A percentile compares a stretch with the other conserved stretches of the same genome.
Evolutionary conservation across 108 stramenopile species (phyloP).

Genomic region (Fistulifera pelliculosa): DNA sequence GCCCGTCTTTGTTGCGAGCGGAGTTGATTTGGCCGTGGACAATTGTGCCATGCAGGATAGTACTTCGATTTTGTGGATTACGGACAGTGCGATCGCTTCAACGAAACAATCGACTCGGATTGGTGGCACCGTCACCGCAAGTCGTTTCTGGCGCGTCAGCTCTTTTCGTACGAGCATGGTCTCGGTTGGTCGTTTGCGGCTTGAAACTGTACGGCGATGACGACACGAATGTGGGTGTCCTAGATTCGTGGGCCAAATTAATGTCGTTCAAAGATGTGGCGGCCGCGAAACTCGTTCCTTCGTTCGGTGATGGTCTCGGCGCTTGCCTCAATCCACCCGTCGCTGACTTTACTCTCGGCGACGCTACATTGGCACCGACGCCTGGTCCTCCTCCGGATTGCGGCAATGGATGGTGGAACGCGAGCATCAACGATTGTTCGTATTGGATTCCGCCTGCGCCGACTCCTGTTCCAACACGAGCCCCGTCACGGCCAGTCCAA

Average conservation of each 20-base stretch:
- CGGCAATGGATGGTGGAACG: constrained; percentile 76
- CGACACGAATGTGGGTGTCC: constrained; percentile 14
- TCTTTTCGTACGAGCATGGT: constrained; percentile 59
- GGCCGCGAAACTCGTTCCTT: constrained; percentile 46
- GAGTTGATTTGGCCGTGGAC: constrained; percentile 62
- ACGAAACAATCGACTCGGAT: constrained; percentile 47
- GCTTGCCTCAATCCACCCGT: constrained; percentile 64
- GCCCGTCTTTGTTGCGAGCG: constrained; percentile 41
- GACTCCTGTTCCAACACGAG: constrained; percentile 20
- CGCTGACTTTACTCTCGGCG: constrained; percentile 63
- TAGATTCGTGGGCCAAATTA: constrained; percentile 49
- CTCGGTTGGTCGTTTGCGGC: constrained; percentile 64
- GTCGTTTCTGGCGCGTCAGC: constrained; percentile 50
- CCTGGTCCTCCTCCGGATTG: constrained; percentile 64
- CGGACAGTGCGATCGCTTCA: constrained; percentile 70
- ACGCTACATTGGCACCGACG: constrained; percentile 58
- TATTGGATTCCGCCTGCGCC: constrained; percentile 73
- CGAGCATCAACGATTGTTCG: constrained; percentile 38
- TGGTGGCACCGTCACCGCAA: constrained; percentile 69
- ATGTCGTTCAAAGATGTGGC: constrained; percentile 50
- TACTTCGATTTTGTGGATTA: constrained; percentile 38
- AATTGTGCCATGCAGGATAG: constrained; percentile 32
- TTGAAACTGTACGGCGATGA: constrained; percentile 56
- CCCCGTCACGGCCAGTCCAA: neutral
- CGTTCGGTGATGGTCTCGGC: constrained; percentile 5